Conservation (phyloP, 306 rosid species). For the Cucumis cinereus region DNA sequence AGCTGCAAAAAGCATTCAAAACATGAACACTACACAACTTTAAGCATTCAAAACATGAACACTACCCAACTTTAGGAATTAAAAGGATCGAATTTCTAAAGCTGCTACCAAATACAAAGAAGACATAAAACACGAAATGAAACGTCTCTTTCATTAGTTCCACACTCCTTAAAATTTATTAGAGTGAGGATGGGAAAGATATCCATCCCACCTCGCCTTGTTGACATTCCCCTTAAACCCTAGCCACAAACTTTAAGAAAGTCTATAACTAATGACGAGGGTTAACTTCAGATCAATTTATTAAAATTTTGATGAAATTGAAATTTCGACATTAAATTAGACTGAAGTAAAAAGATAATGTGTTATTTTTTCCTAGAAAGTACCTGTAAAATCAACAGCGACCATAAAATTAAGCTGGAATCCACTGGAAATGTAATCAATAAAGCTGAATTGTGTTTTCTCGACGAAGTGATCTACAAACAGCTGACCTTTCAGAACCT, state of each 20-base stretch:
- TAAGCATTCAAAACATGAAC: background rate
- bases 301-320: background rate
- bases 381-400: constrained; percentile 86
- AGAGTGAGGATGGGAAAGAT: too few relatives aligned
- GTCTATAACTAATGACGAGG: background rate
- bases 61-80: background rate
- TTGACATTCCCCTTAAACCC: too few relatives aligned
- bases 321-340: background rate
- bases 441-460: constrained; percentile 58
- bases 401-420: constrained; percentile 92
- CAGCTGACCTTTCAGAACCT: constrained; percentile 67
- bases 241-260: background rate
- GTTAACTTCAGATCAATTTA: background rate
- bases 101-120: too few relatives aligned
- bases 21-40: background rate
- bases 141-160: too few relatives aligned
- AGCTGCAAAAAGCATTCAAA: constrained; percentile 32
- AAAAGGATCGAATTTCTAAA: too few relatives aligned
- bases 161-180: too few relatives aligned
- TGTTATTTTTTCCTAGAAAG: background rate
- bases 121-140: too few relatives aligned
- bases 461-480: constrained; percentile 60
- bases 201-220: too few relatives aligned
- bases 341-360: background rate
- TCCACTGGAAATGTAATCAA: constrained; percentile 80